These are phyloP conservation scores for Diaporthe vexans DNA, from an alignment of 2,329 filamentous ascomycete species.

Conservation along the genomic window DNA sequence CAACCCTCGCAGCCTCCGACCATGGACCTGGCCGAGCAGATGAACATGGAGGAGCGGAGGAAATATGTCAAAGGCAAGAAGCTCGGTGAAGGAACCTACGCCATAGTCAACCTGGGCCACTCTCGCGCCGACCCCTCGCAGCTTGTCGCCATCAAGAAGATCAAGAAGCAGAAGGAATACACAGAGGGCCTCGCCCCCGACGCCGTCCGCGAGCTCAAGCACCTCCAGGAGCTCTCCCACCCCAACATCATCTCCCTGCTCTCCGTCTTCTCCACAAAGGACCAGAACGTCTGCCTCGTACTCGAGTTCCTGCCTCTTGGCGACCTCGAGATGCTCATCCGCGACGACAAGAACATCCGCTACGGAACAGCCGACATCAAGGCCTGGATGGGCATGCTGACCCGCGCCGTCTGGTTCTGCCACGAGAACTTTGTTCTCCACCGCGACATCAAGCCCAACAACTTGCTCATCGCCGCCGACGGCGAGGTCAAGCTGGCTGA, in stretches of 20 bases:
- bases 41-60: conserved; percentile 84
- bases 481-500: conserved; percentile 96
- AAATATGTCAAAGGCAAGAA: conserved; percentile 97
- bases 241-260: conserved; percentile 95
- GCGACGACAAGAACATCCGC: conserved; percentile 81
- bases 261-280: conserved; percentile 94
- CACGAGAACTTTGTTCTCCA: conserved; percentile 95
- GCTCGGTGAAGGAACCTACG: conserved; percentile 96
- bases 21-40: conserved; percentile 79
- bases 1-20: conserved; percentile 46
- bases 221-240: conserved; percentile 92
- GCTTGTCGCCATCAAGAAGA: conserved; percentile 93
- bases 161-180: conserved; percentile 88
- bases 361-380: conserved; percentile 95
- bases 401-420: conserved; percentile 93
- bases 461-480: conserved; percentile 92
- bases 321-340: conserved; percentile 94
- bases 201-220: conserved; percentile 94
- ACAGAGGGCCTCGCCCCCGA: conserved; percentile 94
- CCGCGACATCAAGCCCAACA: conserved; percentile 99
- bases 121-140: conserved; percentile 78
- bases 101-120: conserved; percentile 92
- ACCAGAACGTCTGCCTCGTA: conserved; percentile 96
- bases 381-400: conserved; percentile 98
- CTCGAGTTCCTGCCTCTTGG: conserved; percentile 95